Base-by-base conservation (phyloP, 2,329 filamentous ascomycete genomes). In the Ilyonectria mors-panacis region DNA sequence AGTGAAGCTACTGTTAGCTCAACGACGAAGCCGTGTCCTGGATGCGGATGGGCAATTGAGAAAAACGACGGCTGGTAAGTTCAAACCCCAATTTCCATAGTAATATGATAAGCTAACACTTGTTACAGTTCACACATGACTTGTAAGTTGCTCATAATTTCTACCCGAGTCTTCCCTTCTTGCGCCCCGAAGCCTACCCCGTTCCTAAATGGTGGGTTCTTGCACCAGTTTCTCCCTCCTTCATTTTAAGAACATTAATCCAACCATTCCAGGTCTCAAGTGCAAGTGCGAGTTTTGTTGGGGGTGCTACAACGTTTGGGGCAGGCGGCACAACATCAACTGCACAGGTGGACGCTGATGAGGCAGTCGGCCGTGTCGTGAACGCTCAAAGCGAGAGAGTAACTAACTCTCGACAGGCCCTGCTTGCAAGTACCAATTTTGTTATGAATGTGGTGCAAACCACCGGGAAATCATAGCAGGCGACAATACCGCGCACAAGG, bases 1-100 rank as follows among this genome's bases (percentile, higher is more conserved):
- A 83, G 78, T 30, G 47, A 60, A 1, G 63, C 30, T 9, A 77
- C 70, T 4, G 68, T 84, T 5, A 72, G 30, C 7, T 53, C 33
- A 15, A 78, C 79, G 45, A 80, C 80, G 13, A 83, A 80, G 60
- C 79, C 78, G 0, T 85, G 83, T 42, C 81, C 81, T 0, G 74
- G 75, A 1, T 85, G 83, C 19, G 67, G 71, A 3, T 77, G 76
- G 66, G 76, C 78, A 1, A 85, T 84, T 59, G 75, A 83, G 69
- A 85, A 83, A 75, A 80, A 78, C 19, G 60, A 69, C 0, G 83
- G 83, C 53, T 85, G 83, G 83, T 84, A 62, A 76, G 81, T 77
- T 44, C n/a, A n/a, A 28, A 9, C n/a, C n/a, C 30, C n/a, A 39
- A 23, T 19, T 8, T 23, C 2, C 30, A 28, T 6, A n/a, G n/a